These are phyloP conservation scores for Yarrowia osloensis DNA, from an alignment of 805 yeast genomes.

Conservation along the genomic window DNA sequence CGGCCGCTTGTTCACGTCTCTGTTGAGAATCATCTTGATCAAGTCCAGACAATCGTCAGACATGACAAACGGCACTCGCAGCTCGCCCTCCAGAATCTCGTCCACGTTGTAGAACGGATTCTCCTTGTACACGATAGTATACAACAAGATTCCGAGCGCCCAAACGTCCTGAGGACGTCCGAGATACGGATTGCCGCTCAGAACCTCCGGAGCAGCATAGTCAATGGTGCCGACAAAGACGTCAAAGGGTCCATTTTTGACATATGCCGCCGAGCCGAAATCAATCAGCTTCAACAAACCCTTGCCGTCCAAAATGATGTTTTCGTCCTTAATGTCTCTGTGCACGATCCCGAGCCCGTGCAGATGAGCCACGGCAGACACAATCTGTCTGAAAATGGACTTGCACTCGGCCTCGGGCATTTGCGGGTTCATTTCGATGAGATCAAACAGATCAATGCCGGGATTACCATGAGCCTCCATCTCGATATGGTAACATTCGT, in stretches of 20 bases:
- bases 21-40: conserved; percentile 65
- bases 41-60: conserved; percentile 64
- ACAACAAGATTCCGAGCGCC: conserved; percentile 91
- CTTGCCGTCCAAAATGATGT: conserved; percentile 79
- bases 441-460: conserved; percentile 89
- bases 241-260: conserved; percentile 89
- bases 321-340: conserved; percentile 94
- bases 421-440: conserved; percentile 79
- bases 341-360: conserved; percentile 88
- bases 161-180: conserved; percentile 96
- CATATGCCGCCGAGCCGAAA: conserved; percentile 93
- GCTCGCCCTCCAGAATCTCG: conserved; percentile 89
- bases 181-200: conserved; percentile 82
- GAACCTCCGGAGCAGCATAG: conserved; percentile 96
- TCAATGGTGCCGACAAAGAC: conserved; percentile 97
- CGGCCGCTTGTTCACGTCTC: conserved; percentile 69
- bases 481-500: conserved; percentile 83
- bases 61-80: conserved; percentile 65
- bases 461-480: conserved; percentile 89
- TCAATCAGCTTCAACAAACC: conserved; percentile 86
- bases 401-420: conserved; percentile 80
- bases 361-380: conserved; percentile 74
- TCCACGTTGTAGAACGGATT: conserved; percentile 95
- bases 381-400: conserved; percentile 75
- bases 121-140: conserved; percentile 88